These are phyloP conservation scores for Rhizoctonia solani DNA, from an alignment of 1,284 basidiomycete species.

Conservation along the genomic window DNA sequence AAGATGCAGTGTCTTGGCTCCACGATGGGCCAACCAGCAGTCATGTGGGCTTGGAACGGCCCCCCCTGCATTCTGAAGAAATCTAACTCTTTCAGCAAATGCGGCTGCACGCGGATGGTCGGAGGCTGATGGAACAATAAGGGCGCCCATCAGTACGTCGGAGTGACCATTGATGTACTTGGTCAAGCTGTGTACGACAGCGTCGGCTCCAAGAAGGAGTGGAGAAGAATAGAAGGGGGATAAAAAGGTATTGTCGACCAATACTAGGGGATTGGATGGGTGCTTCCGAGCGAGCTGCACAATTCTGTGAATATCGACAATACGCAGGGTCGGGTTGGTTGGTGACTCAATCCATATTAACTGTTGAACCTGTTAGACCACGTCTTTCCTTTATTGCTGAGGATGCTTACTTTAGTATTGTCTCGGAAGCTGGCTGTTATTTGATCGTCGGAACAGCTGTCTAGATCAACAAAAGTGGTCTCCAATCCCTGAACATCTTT, in stretches of 20 bases:
- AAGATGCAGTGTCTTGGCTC: conserved; percentile 87
- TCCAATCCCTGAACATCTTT: conserved; percentile 70
- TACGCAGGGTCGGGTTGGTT: conserved; percentile 91
- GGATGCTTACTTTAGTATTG: conserved; percentile 74
- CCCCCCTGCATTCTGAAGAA: conserved; percentile 91
- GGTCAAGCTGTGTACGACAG: conserved; percentile 77
- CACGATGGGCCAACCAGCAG: conserved; percentile 88
- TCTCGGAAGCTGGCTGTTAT: conserved; percentile 66
- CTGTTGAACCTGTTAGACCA: conserved; percentile 48
- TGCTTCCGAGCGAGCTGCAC: conserved; percentile 62
- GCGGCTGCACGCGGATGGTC: conserved; percentile 49
- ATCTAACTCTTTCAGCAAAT: conserved; percentile 65
- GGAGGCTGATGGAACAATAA: conserved; percentile 62
- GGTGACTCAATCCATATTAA: conserved; percentile 97
- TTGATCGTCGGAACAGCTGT: conserved; percentile 65
- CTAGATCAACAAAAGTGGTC: conserved; percentile 85
- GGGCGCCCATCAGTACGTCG: conserved; percentile 86
- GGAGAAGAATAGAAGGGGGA: conserved; percentile 93
- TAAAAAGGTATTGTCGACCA: conserved; percentile 92
- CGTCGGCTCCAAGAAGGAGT: conserved; percentile 80
- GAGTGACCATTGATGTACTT: conserved; percentile 96
- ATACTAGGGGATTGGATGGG: conserved; percentile 65
- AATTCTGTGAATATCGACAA: conserved; percentile 77
- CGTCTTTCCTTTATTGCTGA: not conserved
- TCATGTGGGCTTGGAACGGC: conserved; percentile 89